Evolutionary conservation across 139 green algal genomes (phyloP), one percentile per base, ranked within the genome.

Genomic region (Parachlorella kessleri): DNA sequence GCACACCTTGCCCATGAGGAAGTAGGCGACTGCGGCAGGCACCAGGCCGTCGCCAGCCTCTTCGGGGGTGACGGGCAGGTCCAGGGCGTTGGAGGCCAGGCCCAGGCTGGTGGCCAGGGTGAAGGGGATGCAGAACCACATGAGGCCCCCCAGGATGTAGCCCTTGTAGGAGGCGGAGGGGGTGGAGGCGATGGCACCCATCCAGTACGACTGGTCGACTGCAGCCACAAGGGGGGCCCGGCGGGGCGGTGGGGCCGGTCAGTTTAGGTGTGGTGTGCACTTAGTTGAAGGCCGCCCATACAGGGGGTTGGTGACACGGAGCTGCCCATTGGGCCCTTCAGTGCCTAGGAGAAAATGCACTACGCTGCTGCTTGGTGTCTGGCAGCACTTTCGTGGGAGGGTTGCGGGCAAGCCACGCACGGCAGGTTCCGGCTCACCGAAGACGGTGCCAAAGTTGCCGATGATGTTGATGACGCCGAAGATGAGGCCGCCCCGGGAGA

Each of bases 401-500:
- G n/a, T n/a, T n/a, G n/a, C n/a, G n/a, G n/a, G n/a, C n/a, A n/a
- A n/a, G n/a, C n/a, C n/a, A n/a, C n/a, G n/a, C n/a, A n/a, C n/a
- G n/a, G n/a, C n/a, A n/a, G n/a, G n/a, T n/a, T n/a, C n/a, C n/a
- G n/a, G 92, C 77, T 97, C 94, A 14, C 95, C 90, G 74, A 97
- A 98, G 30, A 98, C 95, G 2, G 95, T 98, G 72, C 95, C 95
- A 76, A 98, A 97, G 90, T 95, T 96, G 75, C 94, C 94, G 53
- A 98, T 93, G 78, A 98, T 91, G 89, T 98, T 98, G 91, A 98
- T 98, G 81, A 98, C 92, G 38, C 95, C 95, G 64, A 98, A 98
- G 84, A 98, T 91, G 66, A 98, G 65, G 48, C 95, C 95, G 23
- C 88, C 88, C 71, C 91, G 82, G 66, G 86, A 95, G 39, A 95